These are phyloP conservation scores for Venturia pyrina DNA, from an alignment of 2,329 filamentous ascomycete species.

Conservation along the genomic window DNA sequence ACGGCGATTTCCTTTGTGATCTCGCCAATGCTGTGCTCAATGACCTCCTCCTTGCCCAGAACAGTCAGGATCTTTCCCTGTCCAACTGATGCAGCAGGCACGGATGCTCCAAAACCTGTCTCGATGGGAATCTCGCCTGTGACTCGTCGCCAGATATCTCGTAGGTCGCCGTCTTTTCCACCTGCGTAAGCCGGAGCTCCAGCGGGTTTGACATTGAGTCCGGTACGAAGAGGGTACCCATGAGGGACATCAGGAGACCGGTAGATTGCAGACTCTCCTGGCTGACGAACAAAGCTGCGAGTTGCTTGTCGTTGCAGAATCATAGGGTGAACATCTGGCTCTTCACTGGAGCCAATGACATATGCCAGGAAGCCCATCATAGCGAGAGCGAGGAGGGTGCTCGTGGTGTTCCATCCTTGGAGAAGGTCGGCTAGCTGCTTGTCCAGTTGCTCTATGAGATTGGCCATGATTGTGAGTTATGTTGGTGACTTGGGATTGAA, in stretches of 20 bases:
- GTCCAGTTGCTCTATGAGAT: slow-evolving; percentile 43
- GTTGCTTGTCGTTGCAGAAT: slow-evolving; percentile 77
- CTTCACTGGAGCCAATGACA: slow-evolving; percentile 58
- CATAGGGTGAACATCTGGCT: slow-evolving; percentile 87
- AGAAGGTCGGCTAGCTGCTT: slow-evolving; percentile 57
- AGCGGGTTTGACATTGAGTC: slow-evolving; percentile 63
- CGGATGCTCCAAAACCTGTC: slow-evolving; percentile 47
- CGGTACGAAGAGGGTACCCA: slow-evolving; percentile 44
- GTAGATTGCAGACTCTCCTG: slow-evolving; percentile 77
- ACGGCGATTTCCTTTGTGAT: slow-evolving; percentile 80
- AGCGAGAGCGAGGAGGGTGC: slow-evolving; percentile 58
- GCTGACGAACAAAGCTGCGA: slow-evolving; percentile 67
- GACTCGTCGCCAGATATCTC: slow-evolving; percentile 79
- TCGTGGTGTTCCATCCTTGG: slow-evolving; percentile 73
- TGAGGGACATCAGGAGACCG: slow-evolving; percentile 77
- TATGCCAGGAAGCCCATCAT: slow-evolving; percentile 61
- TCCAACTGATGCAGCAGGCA: background rate
- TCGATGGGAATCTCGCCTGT: slow-evolving; percentile 54
- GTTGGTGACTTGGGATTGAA: background rate
- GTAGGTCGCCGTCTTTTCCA: slow-evolving; percentile 78
- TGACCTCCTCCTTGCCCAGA: slow-evolving; percentile 61
- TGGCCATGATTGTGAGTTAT: slow-evolving; percentile 4
- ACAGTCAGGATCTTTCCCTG: slow-evolving; percentile 66
- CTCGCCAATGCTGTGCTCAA: slow-evolving; percentile 61
- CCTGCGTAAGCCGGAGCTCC: slow-evolving; percentile 72